These are phyloP conservation scores for Acacia confusa DNA, from an alignment of 306 rosid genomes.

Conservation along the genomic window DNA sequence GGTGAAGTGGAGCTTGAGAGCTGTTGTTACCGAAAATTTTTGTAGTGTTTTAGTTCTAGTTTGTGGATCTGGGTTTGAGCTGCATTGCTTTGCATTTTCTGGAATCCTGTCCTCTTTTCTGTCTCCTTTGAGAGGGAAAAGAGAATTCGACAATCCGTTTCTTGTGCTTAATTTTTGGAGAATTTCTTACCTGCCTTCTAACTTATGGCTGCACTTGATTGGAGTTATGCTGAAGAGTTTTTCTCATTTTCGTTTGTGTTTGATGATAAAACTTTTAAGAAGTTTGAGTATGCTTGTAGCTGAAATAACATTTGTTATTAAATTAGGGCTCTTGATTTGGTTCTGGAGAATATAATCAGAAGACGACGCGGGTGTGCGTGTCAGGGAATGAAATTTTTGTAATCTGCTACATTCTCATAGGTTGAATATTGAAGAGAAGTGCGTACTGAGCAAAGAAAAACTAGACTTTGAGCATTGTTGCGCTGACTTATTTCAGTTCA, in stretches of 20 bases:
- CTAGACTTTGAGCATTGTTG: neutral
- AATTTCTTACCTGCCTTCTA: neutral
- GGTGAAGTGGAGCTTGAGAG: neutral
- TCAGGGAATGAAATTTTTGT: neutral
- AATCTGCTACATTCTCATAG: neutral
- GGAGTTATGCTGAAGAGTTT: neutral
- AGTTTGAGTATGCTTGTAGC: neutral
- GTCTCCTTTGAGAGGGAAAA: neutral
- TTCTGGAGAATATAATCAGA: neutral
- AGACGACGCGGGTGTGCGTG: neutral
- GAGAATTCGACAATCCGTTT: neutral
- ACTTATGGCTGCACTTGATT: neutral
- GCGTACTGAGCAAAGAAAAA: neutral
- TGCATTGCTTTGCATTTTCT: constrained; percentile 5
- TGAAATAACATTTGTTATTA: neutral
- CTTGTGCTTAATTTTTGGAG: neutral
- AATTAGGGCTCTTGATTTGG: neutral
- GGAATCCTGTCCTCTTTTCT: neutral
- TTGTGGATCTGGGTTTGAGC: constrained; percentile 4
- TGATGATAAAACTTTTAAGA: neutral
- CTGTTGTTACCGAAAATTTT: neutral
- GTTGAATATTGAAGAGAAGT: neutral
- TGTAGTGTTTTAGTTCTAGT: neutral
- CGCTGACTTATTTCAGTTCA: neutral
- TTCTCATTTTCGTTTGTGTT: neutral